Evolutionary conservation across 192 early-diverging fungal species (phyloP), one percentile per base, ranked within the genome.

Genomic region (Coemansia sp.): DNA sequence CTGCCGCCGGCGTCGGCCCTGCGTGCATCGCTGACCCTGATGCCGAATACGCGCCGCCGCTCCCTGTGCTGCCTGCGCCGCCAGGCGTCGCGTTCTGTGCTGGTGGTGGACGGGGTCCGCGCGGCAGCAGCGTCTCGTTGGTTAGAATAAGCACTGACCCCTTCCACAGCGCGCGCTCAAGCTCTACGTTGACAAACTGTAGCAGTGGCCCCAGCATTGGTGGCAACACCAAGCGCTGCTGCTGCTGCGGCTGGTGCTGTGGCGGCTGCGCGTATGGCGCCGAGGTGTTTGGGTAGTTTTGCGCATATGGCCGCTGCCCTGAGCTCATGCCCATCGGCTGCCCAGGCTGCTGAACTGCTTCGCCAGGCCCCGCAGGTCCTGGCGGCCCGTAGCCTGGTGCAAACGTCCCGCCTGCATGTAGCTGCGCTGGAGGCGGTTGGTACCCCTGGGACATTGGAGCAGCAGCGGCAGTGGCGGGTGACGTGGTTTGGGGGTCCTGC

Each of bases 131-230:
- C 49, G 78, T 52, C 65, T 81, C 78, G 73, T 81, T 81, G 0
- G 73, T 81, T 55, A 75, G 58, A 44, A 81, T 49, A 25, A 81
- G 72, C 47, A 81, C 78, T 8, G 72, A 74, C 16, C 78, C 78
- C 38, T 67, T 64, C 78, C 78, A 81, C 62, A 61, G 60, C 28
- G 78, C 78, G 19, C 65, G 68, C 62, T 71, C 73, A 21, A 75
- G 65, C 61, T 81, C 78, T 4, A 75, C 71, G 62, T 75, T 69
- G 55, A 75, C 69, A 57, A 81, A 81, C 69, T 81, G 78, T 58
- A 81, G 65, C 73, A 75, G 31, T 10, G 78, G 78, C 1, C 78
- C 78, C 14, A 81, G 41, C 65, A 81, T 54, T n/a, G 78, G 54
- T 48, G 77, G 77, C 31, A 79, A 52, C 53, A 62, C 48, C 54